Evolutionary conservation across 495 filamentous ascomycete genomes (phyloP), one percentile per base, ranked within the genome.

Genomic region (Durotheca rogersii): DNA sequence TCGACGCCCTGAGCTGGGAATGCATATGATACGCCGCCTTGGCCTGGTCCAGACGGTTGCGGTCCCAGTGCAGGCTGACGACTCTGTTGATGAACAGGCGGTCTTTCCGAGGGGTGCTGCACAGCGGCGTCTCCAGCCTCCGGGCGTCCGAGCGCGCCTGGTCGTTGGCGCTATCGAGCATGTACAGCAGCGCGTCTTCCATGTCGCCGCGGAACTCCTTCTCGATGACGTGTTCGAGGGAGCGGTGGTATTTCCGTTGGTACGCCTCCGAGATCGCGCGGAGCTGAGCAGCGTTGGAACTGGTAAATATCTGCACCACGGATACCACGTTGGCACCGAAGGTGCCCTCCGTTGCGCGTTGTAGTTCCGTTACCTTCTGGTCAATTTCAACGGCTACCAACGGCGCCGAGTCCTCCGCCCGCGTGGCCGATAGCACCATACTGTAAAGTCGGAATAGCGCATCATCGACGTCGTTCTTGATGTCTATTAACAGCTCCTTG

Each of bases 41-140:
- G 0, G 89, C 86, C 56, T 76, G 72, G 11, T 79, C 70, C 68
- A 86, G 71, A 62, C 87, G 81, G 12, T 67, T 59, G 7, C 69
- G 69, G 46, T 88, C 70, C 88, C 88, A 91, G 58, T 90, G 85
- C 6, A 78, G 41, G 18, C 83, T 70, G 4, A 89, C 80, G 11
- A 86, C 73, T 1, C 86, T 66, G 11, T 79, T 70, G 25, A 86
- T 77, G 20, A 92, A 66, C 31, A 81, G 63, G 21, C 81, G 72
- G 53, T 92, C 87, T 67, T 86, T 88, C 1, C 88, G 90, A 0
- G 88, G 87, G 31, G 81, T 55, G 2, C 85, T 86, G n/a, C 74
- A 73, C 83, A 91, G 88, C 12, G 80, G 73, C 4, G 81, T 81
- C 59, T 91, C 86, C 4, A 92, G 66, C 10, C 79, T 62, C 16